Base-by-base conservation (phyloP, 2,329 filamentous ascomycete genomes). In the Nectriaceae sp. region DNA sequence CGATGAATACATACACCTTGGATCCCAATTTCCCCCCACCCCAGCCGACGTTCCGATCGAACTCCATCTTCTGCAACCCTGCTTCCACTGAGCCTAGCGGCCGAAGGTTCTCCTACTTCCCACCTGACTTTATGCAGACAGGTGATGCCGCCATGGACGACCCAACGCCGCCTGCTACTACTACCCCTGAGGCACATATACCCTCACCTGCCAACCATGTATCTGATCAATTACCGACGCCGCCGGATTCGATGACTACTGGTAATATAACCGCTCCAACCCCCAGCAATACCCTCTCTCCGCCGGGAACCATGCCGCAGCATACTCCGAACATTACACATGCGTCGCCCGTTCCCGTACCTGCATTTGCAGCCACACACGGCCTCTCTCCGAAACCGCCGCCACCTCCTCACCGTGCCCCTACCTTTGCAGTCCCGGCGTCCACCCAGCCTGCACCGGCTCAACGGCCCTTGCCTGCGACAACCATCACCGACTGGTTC, bases 21-120 rank as follows among this genome's bases (percentile, higher is more conserved):
- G 74, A 76, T 40, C 68, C 68, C 40, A 70, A 71, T 40, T 72
- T 71, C 45, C 58, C 73, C 51, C 64, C 70, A 47, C 57, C 70
- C 35, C 82, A 77, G 38, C 83, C 75, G 1, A 77, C 75, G 3
- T 87, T 87, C 66, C 76, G 84, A 44, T 85, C 83, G 10, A 84
- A 84, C 61, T 86, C 84, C 2, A 87, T 87, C 50, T 87, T 87
- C 65, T 72, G 77, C 54, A 82, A 79, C 48, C 82, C 83, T 5
- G 75, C 77, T 1, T 75, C 75, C 16, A 76, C 73, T 4, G 79
- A 83, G 50, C 70, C 70, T 8, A 74, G 71, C 35, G 82, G 82
- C 6, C 76, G 83, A 19, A 73, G 82, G 6, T 83, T 84, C 53
- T 85, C 82, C 15, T 83, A 85, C 56, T 85, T 85, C 54, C 82